Percentiles rank a stretch among this genome's conserved stretches.
These are phyloP conservation scores for Eucalyptus decipiens DNA, from an alignment of 345 rosid species.

Conservation along the genomic window DNA sequence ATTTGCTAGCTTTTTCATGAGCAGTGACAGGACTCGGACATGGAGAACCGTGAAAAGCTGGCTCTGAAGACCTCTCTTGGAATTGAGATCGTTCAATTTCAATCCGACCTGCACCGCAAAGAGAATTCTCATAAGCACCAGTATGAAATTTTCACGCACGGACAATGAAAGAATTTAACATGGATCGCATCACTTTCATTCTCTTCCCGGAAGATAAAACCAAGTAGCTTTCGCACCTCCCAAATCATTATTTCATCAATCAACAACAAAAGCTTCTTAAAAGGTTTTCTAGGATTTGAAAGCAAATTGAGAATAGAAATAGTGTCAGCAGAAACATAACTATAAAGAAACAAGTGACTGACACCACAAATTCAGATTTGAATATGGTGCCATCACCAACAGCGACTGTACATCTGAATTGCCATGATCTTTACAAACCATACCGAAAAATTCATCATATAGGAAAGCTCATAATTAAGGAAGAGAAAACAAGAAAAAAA, in stretches of 20 bases:
- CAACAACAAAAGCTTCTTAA: neutral
- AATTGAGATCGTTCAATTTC: neutral
- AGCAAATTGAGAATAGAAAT: neutral
- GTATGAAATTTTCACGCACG: neutral
- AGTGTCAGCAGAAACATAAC: neutral
- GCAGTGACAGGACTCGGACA: neutral
- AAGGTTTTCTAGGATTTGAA: neutral
- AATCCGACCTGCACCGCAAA: neutral
- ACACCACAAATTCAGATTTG: neutral
- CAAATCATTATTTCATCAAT: neutral
- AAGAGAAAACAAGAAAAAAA: neutral
- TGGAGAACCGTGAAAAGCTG: neutral
- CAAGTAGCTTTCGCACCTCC: neutral
- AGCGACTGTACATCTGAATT: neutral
- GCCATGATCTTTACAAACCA: neutral
- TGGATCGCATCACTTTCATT: neutral
- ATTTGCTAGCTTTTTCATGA: neutral
- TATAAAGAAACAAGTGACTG: neutral
- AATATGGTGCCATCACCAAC: fast-evolving
- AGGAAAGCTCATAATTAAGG: neutral
- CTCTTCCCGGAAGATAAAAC: neutral
- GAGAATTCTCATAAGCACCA: neutral
- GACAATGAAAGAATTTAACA: neutral
- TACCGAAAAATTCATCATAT: neutral
- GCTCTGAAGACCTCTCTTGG: neutral